Evolutionary conservation across 2,329 filamentous ascomycete species (phyloP).

Genomic region (Fusarium tuaranense): DNA sequence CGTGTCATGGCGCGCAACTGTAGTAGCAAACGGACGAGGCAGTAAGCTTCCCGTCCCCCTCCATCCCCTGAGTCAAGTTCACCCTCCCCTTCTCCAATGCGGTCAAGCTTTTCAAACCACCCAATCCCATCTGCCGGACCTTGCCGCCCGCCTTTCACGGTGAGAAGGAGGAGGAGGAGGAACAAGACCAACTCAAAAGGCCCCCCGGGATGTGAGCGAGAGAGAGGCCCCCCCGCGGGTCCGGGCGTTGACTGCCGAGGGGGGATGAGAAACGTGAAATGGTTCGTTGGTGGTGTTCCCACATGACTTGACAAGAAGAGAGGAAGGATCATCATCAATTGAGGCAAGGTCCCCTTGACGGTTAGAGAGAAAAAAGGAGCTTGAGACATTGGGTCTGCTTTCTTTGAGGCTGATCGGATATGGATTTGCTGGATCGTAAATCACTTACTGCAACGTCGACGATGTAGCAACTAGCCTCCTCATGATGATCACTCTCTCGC

Average conservation of each 20-base stretch:
- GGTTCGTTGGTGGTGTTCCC: conserved; percentile 3
- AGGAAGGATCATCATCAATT: not conserved
- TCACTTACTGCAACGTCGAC: conserved; percentile 9
- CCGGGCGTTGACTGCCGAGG: conserved; percentile 31
- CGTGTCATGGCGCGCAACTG: not conserved
- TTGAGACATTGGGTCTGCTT: not conserved
- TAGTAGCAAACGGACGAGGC: not conserved
- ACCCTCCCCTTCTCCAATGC: conserved; percentile 9
- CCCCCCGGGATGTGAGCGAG: conserved; percentile 25
- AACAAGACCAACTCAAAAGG: conserved; percentile 23
- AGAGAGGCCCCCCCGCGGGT: conserved; percentile 13
- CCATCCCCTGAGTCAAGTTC: conserved; percentile 27
- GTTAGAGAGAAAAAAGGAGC: not conserved
- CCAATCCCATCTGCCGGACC: conserved; percentile 31
- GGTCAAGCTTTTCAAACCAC: conserved; percentile 6
- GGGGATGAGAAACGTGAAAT: not conserved
- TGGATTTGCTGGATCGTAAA: conserved; percentile 20
- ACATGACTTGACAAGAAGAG: conserved; percentile 7
- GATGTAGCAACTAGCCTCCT: conserved; percentile 23
- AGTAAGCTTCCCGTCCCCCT: conserved; percentile 2
- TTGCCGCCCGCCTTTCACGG: conserved; percentile 3
- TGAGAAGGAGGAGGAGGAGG: not conserved
- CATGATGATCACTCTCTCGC: conserved; percentile 28
- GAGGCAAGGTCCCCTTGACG: not conserved
- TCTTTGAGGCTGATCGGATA: conserved; percentile 24